These are phyloP conservation scores for Friedmanniomyces endolithicus DNA, from an alignment of 495 filamentous ascomycete genomes.

Conservation along the genomic window DNA sequence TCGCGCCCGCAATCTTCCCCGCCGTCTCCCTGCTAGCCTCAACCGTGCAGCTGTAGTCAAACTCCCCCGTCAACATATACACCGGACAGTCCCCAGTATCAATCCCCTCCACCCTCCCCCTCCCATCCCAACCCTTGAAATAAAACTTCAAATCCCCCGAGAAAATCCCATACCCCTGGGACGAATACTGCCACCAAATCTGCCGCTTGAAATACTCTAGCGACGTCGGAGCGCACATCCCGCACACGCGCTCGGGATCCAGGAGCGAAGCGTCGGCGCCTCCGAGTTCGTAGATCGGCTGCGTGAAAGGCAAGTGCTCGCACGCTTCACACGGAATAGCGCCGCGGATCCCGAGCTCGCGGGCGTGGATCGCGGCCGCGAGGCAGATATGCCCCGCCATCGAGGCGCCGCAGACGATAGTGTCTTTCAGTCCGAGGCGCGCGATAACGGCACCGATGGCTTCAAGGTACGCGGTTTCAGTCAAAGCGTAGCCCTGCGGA, in stretches of 20 bases:
- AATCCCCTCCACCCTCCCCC: conserved; percentile 28
- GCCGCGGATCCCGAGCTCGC: conserved; percentile 31
- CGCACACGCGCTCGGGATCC: conserved; percentile 32
- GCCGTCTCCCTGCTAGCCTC: conserved; percentile 29
- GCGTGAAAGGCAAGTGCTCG: conserved; percentile 10
- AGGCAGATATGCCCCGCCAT: conserved; percentile 35
- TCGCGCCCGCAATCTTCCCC: conserved; percentile 30
- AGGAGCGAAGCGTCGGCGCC: conserved; percentile 21
- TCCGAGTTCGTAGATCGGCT: conserved; percentile 12
- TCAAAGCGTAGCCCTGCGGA: conserved; percentile 27
- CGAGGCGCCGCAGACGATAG: conserved; percentile 32
- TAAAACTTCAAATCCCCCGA: conserved; percentile 35
- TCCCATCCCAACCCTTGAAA: conserved; percentile 34
- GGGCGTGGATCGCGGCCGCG: conserved; percentile 27
- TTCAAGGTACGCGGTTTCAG: conserved; percentile 31
- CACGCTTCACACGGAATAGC: conserved; percentile 30
- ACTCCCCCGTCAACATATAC: conserved; percentile 34
- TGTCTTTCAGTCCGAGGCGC: conserved; percentile 24
- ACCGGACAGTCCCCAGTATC: conserved; percentile 32
- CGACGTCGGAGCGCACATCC: conserved; percentile 31
- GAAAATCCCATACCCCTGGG: conserved; percentile 33
- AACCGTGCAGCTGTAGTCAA: conserved; percentile 32
- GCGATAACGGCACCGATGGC: conserved; percentile 29
- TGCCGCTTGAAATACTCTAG: conserved; percentile 29
- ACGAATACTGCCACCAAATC: conserved; percentile 31